phyloP scores from a whole-genome alignment of 805 yeast species.

The Monosporozyma yasuniensis region DNA sequence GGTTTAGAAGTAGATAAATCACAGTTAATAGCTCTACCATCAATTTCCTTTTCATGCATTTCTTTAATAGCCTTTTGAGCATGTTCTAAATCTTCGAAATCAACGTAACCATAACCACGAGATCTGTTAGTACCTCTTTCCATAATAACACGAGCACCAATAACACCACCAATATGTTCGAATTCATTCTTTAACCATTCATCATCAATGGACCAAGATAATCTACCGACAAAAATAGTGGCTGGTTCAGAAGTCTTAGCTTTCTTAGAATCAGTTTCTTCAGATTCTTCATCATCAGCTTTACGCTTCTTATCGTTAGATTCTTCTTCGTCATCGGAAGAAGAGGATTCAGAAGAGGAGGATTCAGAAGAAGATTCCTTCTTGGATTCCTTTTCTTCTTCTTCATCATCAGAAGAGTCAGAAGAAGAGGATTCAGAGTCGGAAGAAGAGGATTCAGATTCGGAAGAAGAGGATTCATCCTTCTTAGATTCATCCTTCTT shows the following conservation, averaged over 20 bases:
- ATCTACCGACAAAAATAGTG: conserved; percentile 91
- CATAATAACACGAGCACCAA: conserved; percentile 83
- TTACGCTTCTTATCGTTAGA: conserved; percentile 27
- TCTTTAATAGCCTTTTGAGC: conserved; percentile 84
- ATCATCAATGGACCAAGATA: conserved; percentile 95
- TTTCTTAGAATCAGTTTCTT: conserved; percentile 43
- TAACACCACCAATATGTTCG: conserved; percentile 71
- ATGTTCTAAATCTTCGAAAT: conserved; percentile 62
- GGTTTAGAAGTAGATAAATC: conserved; percentile 87
- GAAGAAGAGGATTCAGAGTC: conserved; percentile 11
- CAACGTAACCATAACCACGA: conserved; percentile 97
- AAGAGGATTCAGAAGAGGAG: conserved; percentile 18
- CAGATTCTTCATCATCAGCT: conserved; percentile 30
- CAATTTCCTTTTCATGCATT: conserved; percentile 89
- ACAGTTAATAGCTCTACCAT: conserved; percentile 91
- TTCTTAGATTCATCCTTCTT: conserved; percentile 9
- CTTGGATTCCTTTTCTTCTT: conserved; percentile 14
- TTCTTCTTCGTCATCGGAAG: conserved; percentile 9
- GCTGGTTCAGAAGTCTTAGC: conserved; percentile 58
- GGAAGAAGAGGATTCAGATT: conserved; percentile 22
- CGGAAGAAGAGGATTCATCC: conserved; percentile 13
- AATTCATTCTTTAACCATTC: conserved; percentile 88
- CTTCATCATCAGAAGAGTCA: conserved; percentile 8
- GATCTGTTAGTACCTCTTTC: conserved; percentile 90
- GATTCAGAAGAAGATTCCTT: conserved; percentile 9